phyloP scores from a whole-genome alignment of 176 grass and related monocot species.

The Oryza coarctata region DNA sequence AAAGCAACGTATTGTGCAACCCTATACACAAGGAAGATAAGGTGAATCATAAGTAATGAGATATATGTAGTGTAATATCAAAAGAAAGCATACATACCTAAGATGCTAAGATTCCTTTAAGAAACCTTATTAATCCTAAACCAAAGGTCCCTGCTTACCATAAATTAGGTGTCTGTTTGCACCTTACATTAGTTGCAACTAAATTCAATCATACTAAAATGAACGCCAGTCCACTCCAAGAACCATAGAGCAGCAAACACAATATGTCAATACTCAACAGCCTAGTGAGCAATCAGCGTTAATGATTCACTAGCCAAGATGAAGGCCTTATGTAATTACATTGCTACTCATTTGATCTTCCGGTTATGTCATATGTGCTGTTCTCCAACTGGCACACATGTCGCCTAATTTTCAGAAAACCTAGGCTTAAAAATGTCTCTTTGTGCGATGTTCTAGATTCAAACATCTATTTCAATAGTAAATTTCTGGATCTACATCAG shows the following conservation, averaged over 20 bases:
- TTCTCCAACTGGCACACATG: background rate
- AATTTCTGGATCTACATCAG: background rate
- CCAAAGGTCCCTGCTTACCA: background rate
- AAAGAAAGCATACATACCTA: background rate
- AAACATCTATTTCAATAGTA: background rate
- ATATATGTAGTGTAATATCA: background rate
- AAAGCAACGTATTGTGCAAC: background rate
- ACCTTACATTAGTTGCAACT: background rate
- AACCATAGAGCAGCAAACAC: background rate
- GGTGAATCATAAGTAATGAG: background rate
- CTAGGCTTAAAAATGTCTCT: background rate
- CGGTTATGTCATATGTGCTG: background rate
- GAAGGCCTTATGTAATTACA: background rate
- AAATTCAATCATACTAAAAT: background rate
- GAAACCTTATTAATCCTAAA: background rate
- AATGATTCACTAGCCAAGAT: background rate
- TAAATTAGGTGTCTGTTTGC: background rate
- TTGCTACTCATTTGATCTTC: background rate
- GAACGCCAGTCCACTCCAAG: background rate
- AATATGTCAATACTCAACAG: background rate
- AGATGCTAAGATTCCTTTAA: background rate
- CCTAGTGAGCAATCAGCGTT: background rate
- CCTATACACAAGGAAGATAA: background rate
- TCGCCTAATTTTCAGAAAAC: background rate
- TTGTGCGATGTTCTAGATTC: background rate